phyloP scores from a whole-genome alignment of 495 filamentous ascomycete species.

The Geoglossum glabrum region DNA sequence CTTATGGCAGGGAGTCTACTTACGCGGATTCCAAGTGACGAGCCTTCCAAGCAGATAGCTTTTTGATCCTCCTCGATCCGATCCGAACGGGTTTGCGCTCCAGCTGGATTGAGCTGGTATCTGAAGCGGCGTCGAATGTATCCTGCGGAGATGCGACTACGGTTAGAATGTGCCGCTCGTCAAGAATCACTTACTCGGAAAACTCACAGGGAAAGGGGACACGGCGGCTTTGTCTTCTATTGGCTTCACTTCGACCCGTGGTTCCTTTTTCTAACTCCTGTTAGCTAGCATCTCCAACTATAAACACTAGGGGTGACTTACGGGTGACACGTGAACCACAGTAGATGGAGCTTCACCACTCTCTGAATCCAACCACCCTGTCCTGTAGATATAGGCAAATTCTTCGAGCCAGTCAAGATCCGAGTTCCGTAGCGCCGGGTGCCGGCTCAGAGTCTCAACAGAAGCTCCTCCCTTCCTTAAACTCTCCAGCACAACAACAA shows the following conservation, averaged over 20 bases:
- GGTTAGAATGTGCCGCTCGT: not conserved
- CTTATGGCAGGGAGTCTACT: not conserved
- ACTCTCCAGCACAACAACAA: not conserved
- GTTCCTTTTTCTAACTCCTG: not conserved
- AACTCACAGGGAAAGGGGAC: not conserved
- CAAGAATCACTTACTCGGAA: not conserved
- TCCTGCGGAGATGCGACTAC: not conserved
- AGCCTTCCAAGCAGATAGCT: not conserved
- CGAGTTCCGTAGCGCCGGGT: not conserved
- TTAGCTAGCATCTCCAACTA: not conserved
- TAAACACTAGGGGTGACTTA: not conserved
- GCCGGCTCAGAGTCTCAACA: not conserved
- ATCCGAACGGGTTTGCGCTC: not conserved
- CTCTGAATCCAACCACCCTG: not conserved
- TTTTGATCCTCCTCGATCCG: not conserved
- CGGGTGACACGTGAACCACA: not conserved
- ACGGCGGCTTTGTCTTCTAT: not conserved
- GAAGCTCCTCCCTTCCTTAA: not conserved
- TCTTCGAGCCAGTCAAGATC: not conserved
- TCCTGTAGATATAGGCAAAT: not conserved
- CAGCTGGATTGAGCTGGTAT: not conserved
- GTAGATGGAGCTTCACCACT: not conserved
- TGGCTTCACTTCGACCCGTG: not conserved
- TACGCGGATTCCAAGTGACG: not conserved
- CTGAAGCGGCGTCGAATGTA: not conserved